Evolutionary conservation across 768 basidiomycete genomes (phyloP).

Genomic region (Zangia roseola): DNA sequence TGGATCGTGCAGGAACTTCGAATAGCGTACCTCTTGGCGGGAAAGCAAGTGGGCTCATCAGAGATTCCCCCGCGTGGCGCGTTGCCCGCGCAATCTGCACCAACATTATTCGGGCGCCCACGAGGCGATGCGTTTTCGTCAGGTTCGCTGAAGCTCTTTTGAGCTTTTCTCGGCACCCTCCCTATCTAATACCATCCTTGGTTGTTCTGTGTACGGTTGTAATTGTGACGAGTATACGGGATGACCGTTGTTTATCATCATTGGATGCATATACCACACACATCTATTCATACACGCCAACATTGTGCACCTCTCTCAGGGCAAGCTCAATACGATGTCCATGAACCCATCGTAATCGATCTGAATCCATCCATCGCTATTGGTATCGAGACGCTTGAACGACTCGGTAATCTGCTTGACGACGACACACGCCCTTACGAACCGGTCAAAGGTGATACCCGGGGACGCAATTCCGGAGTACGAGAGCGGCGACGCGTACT

Average conservation of each 20-base stretch:
- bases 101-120: conserved; percentile 28
- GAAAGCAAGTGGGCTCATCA: conserved; percentile 46
- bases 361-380: conserved; percentile 54
- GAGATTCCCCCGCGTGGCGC: conserved; percentile 29
- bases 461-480: conserved; percentile 35
- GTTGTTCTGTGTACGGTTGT: neutral
- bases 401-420: conserved; percentile 75
- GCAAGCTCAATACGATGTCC: conserved; percentile 46
- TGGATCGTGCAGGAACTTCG: conserved; percentile 46
- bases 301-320: conserved; percentile 29
- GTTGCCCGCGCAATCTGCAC: conserved; percentile 23
- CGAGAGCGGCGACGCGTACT: conserved; percentile 57
- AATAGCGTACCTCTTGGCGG: conserved; percentile 40
- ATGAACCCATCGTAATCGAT: conserved; percentile 57
- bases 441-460: conserved; percentile 83
- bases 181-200: conserved; percentile 1
- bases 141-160: conserved; percentile 17
- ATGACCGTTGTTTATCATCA: neutral
- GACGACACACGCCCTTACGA: conserved; percentile 82
- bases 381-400: conserved; percentile 63
- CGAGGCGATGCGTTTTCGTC: conserved; percentile 33
- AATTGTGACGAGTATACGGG: neutral
- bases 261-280: neutral
- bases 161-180: neutral
- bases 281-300: conserved; percentile 11